phyloP scores from a whole-genome alignment of 2,329 filamentous ascomycete species.

The Diaporthe sp. region DNA sequence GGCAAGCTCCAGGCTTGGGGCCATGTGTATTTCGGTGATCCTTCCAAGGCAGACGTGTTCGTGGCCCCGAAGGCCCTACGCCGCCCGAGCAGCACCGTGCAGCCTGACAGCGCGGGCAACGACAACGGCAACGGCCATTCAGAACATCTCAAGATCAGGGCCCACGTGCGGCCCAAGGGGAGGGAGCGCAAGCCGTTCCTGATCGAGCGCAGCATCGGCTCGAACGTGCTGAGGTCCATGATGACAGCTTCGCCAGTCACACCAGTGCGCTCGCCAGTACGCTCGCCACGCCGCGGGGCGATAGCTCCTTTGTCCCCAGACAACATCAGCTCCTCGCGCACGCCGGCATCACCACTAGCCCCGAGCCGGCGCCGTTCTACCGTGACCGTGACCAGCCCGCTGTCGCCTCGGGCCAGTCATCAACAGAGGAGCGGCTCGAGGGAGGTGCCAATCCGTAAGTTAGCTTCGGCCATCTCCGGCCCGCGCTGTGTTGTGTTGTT shows the following conservation, averaged over 20 bases:
- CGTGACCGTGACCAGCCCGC: conserved; percentile 24
- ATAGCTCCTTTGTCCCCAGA: conserved; percentile 23
- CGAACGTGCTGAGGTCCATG: conserved; percentile 57
- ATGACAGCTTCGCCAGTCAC: conserved; percentile 48
- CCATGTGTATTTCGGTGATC: conserved; percentile 52
- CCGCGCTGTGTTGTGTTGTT: not conserved
- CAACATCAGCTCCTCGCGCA: conserved; percentile 28
- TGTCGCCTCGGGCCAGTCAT: conserved; percentile 36
- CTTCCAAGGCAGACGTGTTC: conserved; percentile 55
- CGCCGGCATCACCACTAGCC: conserved; percentile 9
- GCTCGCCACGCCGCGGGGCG: conserved; percentile 32
- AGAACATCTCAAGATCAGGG: conserved; percentile 51
- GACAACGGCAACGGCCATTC: conserved; percentile 30
- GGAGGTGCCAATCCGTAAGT: conserved; percentile 60
- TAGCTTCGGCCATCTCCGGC: not conserved
- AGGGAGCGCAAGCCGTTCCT: conserved; percentile 56
- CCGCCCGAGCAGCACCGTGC: conserved; percentile 42
- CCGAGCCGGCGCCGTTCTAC: conserved; percentile 30
- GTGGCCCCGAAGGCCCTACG: conserved; percentile 55
- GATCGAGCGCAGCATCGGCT: conserved; percentile 61
- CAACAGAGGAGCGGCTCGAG: conserved; percentile 37
- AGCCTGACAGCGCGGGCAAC: conserved; percentile 6
- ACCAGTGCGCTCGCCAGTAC: conserved; percentile 19
- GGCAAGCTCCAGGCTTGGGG: conserved; percentile 54
- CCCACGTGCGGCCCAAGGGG: conserved; percentile 53